A percentile compares a stretch with the other conserved stretches of the same genome.
These are phyloP conservation scores for Podila epicladia DNA, from an alignment of 192 early-diverging fungal species.

Conservation along the genomic window DNA sequence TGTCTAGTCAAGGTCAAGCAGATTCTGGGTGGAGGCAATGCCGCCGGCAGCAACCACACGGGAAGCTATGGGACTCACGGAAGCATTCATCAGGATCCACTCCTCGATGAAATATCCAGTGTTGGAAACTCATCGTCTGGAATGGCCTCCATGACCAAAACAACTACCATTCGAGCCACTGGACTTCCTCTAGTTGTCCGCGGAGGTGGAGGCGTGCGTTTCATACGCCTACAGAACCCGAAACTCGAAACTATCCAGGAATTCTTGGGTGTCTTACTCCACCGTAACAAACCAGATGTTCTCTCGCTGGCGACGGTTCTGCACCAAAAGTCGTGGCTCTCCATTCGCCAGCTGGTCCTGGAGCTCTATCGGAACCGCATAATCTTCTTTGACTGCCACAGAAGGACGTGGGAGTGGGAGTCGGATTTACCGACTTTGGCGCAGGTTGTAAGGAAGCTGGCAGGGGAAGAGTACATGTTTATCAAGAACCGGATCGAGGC, in stretches of 20 bases:
- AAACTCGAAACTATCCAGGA: constrained; percentile 29
- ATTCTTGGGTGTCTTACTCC: constrained; percentile 24
- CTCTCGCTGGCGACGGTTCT: constrained; percentile 29
- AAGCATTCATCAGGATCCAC: constrained; percentile 17
- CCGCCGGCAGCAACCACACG: constrained; percentile 3
- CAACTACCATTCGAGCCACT: constrained; percentile 8
- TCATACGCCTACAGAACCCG: constrained; percentile 34
- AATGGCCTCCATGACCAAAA: constrained; percentile 18
- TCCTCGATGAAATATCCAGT: constrained; percentile 24
- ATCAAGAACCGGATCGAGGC: constrained; percentile 20
- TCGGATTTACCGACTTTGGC: constrained; percentile 26
- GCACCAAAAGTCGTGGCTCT: constrained; percentile 32
- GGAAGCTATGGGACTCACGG: constrained; percentile 10
- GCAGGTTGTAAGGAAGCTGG: constrained; percentile 26
- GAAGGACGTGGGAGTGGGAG: constrained; percentile 33
- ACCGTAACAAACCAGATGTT: constrained; percentile 21
- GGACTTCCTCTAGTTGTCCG: constrained; percentile 27
- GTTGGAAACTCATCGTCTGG: not conserved
- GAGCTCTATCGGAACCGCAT: constrained; percentile 40
- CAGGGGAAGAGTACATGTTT: constrained; percentile 42
- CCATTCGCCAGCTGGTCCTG: constrained; percentile 35
- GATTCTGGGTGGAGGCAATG: constrained; percentile 27
- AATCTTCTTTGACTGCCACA: constrained; percentile 20
- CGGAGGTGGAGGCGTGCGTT: constrained; percentile 43
- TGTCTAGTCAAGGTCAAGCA: constrained; percentile 41